phyloP scores from a whole-genome alignment of 352 stramenopile species.

The Globisporangium mamillatum region DNA sequence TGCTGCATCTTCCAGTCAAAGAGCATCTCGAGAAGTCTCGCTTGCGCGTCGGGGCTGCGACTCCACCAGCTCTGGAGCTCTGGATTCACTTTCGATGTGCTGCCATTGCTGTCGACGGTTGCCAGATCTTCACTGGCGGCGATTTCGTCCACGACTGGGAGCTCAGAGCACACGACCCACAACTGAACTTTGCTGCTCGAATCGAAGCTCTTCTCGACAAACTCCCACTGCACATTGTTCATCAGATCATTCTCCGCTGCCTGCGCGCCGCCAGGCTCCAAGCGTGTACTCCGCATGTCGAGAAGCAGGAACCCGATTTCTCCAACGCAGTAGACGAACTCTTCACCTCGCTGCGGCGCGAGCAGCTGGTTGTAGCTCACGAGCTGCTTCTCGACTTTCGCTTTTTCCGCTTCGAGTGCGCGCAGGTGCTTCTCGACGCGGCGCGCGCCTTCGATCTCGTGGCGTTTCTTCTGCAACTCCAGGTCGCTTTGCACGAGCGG shows the following conservation, averaged over 20 bases:
- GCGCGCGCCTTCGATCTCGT: constrained; percentile 58
- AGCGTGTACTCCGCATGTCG: constrained; percentile 53
- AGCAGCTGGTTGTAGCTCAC: constrained; percentile 64
- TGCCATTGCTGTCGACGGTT: not conserved
- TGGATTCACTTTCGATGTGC: not conserved
- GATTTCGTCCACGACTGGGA: constrained; percentile 41
- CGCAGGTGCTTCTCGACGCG: constrained; percentile 59
- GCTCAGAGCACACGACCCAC: constrained; percentile 51
- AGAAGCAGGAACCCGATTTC: constrained; percentile 51
- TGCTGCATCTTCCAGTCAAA: constrained; percentile 76
- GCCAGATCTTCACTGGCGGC: not conserved
- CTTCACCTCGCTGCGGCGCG: constrained; percentile 54
- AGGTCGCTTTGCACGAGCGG: constrained; percentile 33
- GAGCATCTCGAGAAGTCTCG: constrained; percentile 43
- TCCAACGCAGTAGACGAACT: constrained; percentile 48
- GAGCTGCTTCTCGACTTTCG: constrained; percentile 45
- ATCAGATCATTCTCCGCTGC: constrained; percentile 50
- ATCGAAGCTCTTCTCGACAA: constrained; percentile 46
- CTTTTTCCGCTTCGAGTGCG: constrained; percentile 48
- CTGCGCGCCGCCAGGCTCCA: constrained; percentile 61
- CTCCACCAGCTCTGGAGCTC: constrained; percentile 43
- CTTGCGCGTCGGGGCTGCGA: constrained; percentile 28
- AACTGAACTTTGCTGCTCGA: constrained; percentile 23
- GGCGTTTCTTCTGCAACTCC: constrained; percentile 59
- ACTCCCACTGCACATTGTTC: constrained; percentile 59